Percentiles rank a stretch among this genome's conserved stretches.
Conservation (phyloP, 2,329 filamentous ascomycete species). For the Sphaerulina vaccinii region DNA sequence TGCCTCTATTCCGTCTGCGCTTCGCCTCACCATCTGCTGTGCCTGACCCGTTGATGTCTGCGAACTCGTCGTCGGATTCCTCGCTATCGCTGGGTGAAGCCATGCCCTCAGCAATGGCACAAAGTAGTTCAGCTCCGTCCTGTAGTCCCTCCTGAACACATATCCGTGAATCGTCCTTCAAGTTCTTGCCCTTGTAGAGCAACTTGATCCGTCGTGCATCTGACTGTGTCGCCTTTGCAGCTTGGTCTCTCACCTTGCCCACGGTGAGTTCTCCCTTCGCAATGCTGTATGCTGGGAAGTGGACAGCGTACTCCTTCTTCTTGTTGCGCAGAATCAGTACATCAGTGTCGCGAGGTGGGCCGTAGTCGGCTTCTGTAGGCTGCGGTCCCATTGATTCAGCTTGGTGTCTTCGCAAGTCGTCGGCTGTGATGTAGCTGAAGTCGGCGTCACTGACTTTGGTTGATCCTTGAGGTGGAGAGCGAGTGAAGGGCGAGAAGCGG, state of each 20-base stretch:
- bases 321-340: constrained; percentile 69
- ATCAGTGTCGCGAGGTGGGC: constrained; percentile 61
- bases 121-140: constrained; percentile 61
- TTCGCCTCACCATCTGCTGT: constrained; percentile 37
- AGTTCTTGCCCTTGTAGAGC: constrained; percentile 69
- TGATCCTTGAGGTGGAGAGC: constrained; percentile 39
- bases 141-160: constrained; percentile 59
- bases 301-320: constrained; percentile 63
- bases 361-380: constrained; percentile 46
- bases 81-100: constrained; percentile 41
- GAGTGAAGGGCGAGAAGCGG: constrained; percentile 51
- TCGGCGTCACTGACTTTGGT: constrained; percentile 70
- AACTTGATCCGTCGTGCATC: constrained; percentile 62
- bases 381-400: constrained; percentile 31
- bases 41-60: constrained; percentile 27
- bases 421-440: constrained; percentile 79
- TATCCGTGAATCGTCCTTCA: constrained; percentile 62
- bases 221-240: constrained; percentile 63
- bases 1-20: constrained; percentile 42
- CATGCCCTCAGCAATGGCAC: constrained; percentile 55
- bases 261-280: constrained; percentile 70
- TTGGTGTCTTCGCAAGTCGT: constrained; percentile 57
- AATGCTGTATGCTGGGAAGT: constrained; percentile 74
- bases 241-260: constrained; percentile 65
- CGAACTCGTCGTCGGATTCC: constrained; percentile 45